These are phyloP conservation scores for Protomyces lactucae-debilis DNA, from an alignment of 1,139 yeast species.

Conservation along the genomic window DNA sequence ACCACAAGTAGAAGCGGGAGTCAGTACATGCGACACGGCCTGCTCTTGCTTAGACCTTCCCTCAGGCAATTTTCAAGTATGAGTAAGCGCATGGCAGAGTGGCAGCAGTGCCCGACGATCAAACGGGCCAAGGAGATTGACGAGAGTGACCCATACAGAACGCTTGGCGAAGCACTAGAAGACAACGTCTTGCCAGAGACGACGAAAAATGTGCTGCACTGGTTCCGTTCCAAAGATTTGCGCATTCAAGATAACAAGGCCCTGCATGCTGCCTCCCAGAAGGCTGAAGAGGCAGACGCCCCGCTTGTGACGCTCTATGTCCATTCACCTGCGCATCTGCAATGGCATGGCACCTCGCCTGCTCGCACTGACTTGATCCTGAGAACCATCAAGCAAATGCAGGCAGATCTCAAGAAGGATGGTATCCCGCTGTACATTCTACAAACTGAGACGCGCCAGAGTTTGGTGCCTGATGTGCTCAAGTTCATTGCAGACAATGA, in stretches of 20 bases:
- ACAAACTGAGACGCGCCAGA: constrained; percentile 38
- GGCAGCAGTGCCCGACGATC: constrained; percentile 21
- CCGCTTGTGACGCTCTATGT: constrained; percentile 44
- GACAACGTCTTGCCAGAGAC: constrained; percentile 7
- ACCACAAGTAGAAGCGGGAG: too few relatives aligned
- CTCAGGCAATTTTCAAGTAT: background rate
- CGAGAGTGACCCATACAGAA: constrained; percentile 9
- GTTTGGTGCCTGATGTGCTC: constrained; percentile 32
- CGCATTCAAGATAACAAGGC: constrained; percentile 46
- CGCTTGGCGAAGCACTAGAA: constrained; percentile 4
- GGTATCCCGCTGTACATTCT: constrained; percentile 46
- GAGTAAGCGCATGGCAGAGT: background rate
- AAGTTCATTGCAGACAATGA: constrained; percentile 35
- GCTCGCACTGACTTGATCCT: constrained; percentile 45
- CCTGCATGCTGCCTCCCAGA: constrained; percentile 41
- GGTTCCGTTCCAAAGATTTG: constrained; percentile 46
- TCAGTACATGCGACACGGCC: background rate
- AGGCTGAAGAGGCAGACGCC: constrained; percentile 37
- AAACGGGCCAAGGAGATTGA: constrained; percentile 24
- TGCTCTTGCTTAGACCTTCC: background rate
- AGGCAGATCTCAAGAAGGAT: constrained; percentile 38
- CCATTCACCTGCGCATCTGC: constrained; percentile 44
- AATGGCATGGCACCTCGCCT: constrained; percentile 46
- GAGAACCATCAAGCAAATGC: constrained; percentile 40
- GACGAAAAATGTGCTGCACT: constrained; percentile 40